Evolutionary conservation across 768 basidiomycete species (phyloP).

Genomic region (Collybia nuda): DNA sequence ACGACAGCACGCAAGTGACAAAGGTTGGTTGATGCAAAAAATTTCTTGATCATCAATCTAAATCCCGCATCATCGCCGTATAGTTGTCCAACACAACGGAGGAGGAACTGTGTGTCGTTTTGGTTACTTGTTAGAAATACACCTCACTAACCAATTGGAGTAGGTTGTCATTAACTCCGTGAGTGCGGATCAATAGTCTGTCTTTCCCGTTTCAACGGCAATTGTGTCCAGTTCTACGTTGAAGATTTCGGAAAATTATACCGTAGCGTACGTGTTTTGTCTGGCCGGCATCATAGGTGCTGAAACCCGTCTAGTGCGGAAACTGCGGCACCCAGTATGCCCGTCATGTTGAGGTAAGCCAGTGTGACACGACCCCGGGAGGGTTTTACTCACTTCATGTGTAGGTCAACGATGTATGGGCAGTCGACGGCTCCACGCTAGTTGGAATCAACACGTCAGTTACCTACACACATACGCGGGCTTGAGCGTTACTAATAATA

Average conservation of each 20-base stretch:
- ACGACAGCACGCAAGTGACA: slow-evolving; percentile 29
- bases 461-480: no score
- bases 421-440: slow-evolving; percentile 26
- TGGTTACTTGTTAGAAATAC: not conserved
- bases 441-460: slow-evolving; percentile 33
- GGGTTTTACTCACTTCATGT: not conserved
- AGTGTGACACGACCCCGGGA: not conserved
- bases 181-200: slow-evolving; percentile 1
- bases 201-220: not conserved
- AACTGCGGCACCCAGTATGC: slow-evolving; percentile 30
- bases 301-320: slow-evolving; percentile 22
- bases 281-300: not conserved
- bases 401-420: slow-evolving; percentile 32
- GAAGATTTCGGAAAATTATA: slow-evolving; percentile 40
- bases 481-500: no score
- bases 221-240: slow-evolving; percentile 30
- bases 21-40: slow-evolving; percentile 14
- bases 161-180: slow-evolving; percentile 37
- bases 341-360: slow-evolving; percentile 19
- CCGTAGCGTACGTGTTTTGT: slow-evolving; percentile 23
- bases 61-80: not conserved
- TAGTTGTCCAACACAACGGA: slow-evolving; percentile 37
- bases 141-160: not conserved
- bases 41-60: not conserved
- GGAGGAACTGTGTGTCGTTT: slow-evolving; percentile 23